Percentiles rank a stretch among this genome's conserved stretches.
These are phyloP conservation scores for Fagopyrum esculentum DNA, from an alignment of 148 eudicot genomes.

Conservation along the genomic window DNA sequence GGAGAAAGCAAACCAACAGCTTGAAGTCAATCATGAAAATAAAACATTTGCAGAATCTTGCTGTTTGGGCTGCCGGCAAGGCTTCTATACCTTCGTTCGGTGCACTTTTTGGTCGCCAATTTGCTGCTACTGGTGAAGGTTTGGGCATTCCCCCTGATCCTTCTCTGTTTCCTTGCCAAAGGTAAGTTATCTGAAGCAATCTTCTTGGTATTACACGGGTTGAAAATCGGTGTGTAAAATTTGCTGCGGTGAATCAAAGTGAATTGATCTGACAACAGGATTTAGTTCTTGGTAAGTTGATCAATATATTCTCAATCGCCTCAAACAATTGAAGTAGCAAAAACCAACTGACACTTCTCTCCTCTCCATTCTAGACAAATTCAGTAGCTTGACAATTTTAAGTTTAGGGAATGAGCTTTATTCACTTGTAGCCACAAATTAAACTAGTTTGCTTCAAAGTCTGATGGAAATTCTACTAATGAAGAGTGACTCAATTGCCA, in stretches of 20 bases:
- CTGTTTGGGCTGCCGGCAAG: constrained; percentile 44
- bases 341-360: not conserved
- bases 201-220: not conserved
- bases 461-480: not conserved
- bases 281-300: not conserved
- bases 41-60: constrained; percentile 55
- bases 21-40: constrained; percentile 48
- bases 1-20: constrained; percentile 46
- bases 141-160: constrained; percentile 44
- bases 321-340: not conserved
- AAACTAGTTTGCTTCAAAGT: not conserved
- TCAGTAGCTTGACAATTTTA: not conserved
- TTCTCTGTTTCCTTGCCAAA: constrained; percentile 56
- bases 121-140: constrained; percentile 45
- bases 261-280: not conserved
- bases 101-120: constrained; percentile 51
- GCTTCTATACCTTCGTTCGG: constrained; percentile 39
- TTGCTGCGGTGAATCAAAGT: not conserved
- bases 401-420: not conserved
- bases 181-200: constrained; percentile 25
- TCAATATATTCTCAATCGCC: not conserved
- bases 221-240: not conserved
- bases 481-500: constrained; percentile 1
- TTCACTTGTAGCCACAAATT: not conserved
- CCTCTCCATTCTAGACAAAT: not conserved